Evolutionary conservation across 2,329 filamentous ascomycete species (phyloP).

Genomic region (Ophioceras dolichostomum): DNA sequence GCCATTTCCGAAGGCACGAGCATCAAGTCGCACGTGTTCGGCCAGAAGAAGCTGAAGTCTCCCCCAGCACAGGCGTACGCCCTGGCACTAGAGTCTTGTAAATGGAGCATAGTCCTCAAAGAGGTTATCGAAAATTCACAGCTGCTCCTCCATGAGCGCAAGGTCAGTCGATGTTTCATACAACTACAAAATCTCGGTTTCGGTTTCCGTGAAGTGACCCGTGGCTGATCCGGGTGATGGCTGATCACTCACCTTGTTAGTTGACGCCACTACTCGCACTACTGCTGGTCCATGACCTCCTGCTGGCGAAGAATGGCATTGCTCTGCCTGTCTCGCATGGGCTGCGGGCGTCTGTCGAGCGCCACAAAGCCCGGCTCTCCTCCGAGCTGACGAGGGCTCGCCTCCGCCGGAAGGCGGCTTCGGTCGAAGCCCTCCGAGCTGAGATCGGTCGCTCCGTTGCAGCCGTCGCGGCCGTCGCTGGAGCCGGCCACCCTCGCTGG

Average conservation of each 20-base stretch:
- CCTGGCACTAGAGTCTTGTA: conserved; percentile 71
- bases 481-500: conserved; percentile 69
- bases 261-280: conserved; percentile 70
- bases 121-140: conserved; percentile 73
- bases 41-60: conserved; percentile 61
- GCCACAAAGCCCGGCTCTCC: conserved; percentile 68
- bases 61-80: conserved; percentile 76
- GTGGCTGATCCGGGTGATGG: no score
- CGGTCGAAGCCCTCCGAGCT: conserved; percentile 52
- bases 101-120: conserved; percentile 79
- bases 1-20: conserved; percentile 66
- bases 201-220: no score
- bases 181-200: no score
- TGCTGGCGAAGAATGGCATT: conserved; percentile 72
- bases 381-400: conserved; percentile 76
- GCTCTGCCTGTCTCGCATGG: conserved; percentile 71
- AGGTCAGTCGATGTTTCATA: no score
- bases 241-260: no score
- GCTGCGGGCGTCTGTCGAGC: conserved; percentile 60
- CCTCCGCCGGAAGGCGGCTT: conserved; percentile 56
- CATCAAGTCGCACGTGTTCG: conserved; percentile 76
- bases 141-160: conserved; percentile 46
- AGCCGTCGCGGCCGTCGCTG: conserved; percentile 16
- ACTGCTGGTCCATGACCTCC: conserved; percentile 74
- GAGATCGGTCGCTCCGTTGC: conserved; percentile 42